Evolutionary conservation across 306 rosid genomes (phyloP), one percentile per base, ranked within the genome.

Genomic region (Corylus avellana): DNA sequence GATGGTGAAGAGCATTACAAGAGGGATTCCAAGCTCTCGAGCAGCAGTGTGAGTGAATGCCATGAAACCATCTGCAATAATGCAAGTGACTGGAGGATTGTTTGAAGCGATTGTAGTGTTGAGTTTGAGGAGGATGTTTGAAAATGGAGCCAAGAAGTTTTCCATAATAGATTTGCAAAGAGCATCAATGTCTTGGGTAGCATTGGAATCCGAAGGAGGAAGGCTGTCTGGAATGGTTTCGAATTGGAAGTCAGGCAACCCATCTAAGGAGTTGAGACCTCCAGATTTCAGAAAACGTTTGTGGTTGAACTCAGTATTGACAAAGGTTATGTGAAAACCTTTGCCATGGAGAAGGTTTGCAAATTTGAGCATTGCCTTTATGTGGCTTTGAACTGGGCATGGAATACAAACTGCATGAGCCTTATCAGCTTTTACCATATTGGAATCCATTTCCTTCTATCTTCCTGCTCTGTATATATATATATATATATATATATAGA

Each of bases 221-320:
- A 77, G 25, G 58, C 75, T 54, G 5, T 77, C 81, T 1, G 81
- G 75, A 37, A 77, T 69, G 69, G 81, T 22, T 77, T 77, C 27
- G 3, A 77, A 77, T 14, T n/a, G 68, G 58, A 77, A 77, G 22
- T 42, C 56, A 2, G 75, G 55, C 57, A 55, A 14, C 8, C 57
- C 75, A 37, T 69, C 35, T 0, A 77, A 61, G 8, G 75, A 69
- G 8, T 77, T 16, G 42, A 57, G 48, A 2, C 81, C 75, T 18
- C 22, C 44, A 55, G 81, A 68, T 47, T 77, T 25, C 18, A 55
- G 56, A 51, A 68, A 55, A 22, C 69, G 75, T 1, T 22, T 35
- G 69, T 77, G 81, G 25, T 53, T 77, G 58, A 69, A 77, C 48
- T 77, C 75, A 1, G 75, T 68, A 69, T 54, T 77, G 42, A 77